Evolutionary conservation across 257 asterid genomes (phyloP).

Genomic region (Handroanthus guayacan): DNA sequence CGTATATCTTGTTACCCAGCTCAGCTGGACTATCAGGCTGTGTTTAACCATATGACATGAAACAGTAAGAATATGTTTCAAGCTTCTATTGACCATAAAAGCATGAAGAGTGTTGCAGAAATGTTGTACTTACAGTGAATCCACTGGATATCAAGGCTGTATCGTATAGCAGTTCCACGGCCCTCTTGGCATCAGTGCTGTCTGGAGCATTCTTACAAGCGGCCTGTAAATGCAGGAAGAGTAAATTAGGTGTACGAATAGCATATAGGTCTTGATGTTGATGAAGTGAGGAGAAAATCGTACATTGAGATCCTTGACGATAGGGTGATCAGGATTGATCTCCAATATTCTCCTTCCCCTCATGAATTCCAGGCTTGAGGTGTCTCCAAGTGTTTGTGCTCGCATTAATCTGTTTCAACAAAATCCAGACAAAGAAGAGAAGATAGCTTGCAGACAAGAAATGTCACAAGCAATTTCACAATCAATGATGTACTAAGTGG

Average conservation of each 20-base stretch:
- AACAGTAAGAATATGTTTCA: not conserved
- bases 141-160: slow-evolving; percentile 97
- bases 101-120: not conserved
- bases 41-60: not conserved
- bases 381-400: slow-evolving; percentile 97
- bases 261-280: not conserved
- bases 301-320: slow-evolving; percentile 91
- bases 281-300: slow-evolving; percentile 20
- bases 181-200: slow-evolving; percentile 87
- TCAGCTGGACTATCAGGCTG: slow-evolving; percentile 99
- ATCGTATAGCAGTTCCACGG: slow-evolving; percentile 84
- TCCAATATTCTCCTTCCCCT: slow-evolving; percentile 95
- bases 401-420: slow-evolving; percentile 69
- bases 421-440: not conserved
- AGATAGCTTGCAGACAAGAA: not conserved
- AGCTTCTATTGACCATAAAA: not conserved
- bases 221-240: slow-evolving; percentile 61
- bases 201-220: slow-evolving; percentile 94
- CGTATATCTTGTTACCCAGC: slow-evolving; percentile 91
- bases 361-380: slow-evolving; percentile 92
- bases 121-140: slow-evolving; percentile 68
- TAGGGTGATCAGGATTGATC: slow-evolving; percentile 94
- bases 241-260: no score
- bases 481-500: no score
- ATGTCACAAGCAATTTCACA: not conserved